Evolutionary conservation across 2,329 filamentous ascomycete genomes (phyloP).

Genomic region (Neocatenulostroma microsporum): DNA sequence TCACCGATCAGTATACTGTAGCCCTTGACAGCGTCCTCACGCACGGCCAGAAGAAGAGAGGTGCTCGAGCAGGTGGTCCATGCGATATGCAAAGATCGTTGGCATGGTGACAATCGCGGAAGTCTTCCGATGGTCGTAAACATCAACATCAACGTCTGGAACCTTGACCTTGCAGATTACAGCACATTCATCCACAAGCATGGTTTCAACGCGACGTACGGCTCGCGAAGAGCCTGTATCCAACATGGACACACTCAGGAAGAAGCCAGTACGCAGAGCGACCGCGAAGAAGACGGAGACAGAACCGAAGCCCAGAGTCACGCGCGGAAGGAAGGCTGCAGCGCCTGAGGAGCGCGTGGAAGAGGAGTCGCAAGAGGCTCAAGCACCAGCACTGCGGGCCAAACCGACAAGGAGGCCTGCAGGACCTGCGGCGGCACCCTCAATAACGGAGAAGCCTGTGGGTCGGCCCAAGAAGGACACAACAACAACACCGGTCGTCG

Average conservation of each 20-base stretch:
- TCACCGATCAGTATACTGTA: too few relatives aligned
- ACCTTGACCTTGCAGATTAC: not conserved
- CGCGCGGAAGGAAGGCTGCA: conserved; percentile 6
- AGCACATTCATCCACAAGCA: conserved; percentile 11
- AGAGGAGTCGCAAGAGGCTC: not conserved
- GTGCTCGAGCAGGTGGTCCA: too few relatives aligned
- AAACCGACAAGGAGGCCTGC: conserved; percentile 6
- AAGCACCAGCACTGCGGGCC: conserved; percentile 3
- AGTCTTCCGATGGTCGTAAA: too few relatives aligned
- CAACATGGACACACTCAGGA: conserved; percentile 19
- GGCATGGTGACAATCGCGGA: too few relatives aligned
- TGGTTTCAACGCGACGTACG: conserved; percentile 30
- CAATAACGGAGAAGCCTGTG: too few relatives aligned
- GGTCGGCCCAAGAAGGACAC: too few relatives aligned
- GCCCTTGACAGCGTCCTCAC: too few relatives aligned
- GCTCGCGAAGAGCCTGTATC: conserved; percentile 18
- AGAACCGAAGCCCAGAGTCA: conserved; percentile 7
- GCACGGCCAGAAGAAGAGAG: too few relatives aligned
- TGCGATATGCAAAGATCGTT: too few relatives aligned
- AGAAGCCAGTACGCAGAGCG: conserved; percentile 29
- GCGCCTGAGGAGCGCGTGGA: not conserved
- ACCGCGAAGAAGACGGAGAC: conserved; percentile 19
- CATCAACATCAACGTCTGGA: too few relatives aligned
- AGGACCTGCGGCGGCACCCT: too few relatives aligned
- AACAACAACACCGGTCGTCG: too few relatives aligned